Evolutionary conservation across 768 basidiomycete genomes (phyloP), one percentile per base, ranked within the genome.

Genomic region (Mycena rosella): DNA sequence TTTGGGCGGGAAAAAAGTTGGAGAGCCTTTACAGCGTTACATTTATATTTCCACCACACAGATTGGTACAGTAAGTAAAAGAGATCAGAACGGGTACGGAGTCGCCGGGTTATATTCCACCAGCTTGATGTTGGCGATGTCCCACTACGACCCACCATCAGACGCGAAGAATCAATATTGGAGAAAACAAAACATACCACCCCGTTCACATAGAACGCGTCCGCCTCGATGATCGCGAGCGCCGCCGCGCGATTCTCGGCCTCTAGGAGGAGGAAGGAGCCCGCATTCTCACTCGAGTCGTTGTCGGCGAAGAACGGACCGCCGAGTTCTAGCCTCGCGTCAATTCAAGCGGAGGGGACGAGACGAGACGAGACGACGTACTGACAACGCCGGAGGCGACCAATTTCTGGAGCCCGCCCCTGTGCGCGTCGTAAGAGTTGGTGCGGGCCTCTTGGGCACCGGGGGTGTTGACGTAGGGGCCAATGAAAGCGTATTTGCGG

Each of bases 401-500:
- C 15, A 24, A 29, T 27, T 49, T 27, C 34, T 45, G 30, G 6
- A 70, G 26, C 34, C 8, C 26, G 10, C 40, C 64, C n/a, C 30
- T 20, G 54, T 70, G 69, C 24, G 30, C 18, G 1, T 17, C 34
- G 3, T 3, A 6, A 40, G 66, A 13, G 22, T 60, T 58, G 11
- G 47, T 22, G 9, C 63, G 59, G n/a, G 65, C 53, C 30, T 49
- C 48, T 24, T 44, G 36, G 13, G 63, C 64, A 4, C 40, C 49
- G 18, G 64, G 34, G 6, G 42, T 51, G 5, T 54, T 70, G 55
- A 70, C 59, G 47, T 70, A 70, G 4, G 69, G 69, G 47, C 60
- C 69, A 36, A 66, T 62, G 51, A 70, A 59, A 3, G 48, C 60
- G 52, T 58, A 70, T 63, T 58, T 66, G 26, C 64, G 69, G 9